These are phyloP conservation scores for Colletotrichum sp. DNA, from an alignment of 2,329 filamentous ascomycete species.

Conservation along the genomic window DNA sequence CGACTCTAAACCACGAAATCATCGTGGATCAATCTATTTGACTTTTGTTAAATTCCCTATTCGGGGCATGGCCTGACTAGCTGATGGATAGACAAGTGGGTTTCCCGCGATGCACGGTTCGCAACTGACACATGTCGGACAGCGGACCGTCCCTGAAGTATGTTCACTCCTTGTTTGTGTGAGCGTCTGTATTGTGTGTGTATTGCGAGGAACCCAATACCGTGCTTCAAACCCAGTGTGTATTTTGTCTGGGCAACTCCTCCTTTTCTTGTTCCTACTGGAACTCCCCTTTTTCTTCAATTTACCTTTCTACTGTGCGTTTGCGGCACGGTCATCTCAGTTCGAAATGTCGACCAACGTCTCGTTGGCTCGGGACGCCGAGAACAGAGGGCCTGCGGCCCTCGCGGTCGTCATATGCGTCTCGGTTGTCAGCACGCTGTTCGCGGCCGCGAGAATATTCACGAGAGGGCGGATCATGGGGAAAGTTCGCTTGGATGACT, in stretches of 20 bases:
- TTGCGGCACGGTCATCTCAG: neutral
- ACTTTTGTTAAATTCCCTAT: neutral
- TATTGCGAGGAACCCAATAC: neutral
- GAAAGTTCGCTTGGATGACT: conserved; percentile 39
- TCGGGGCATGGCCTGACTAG: neutral
- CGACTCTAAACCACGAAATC: neutral
- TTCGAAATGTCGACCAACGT: neutral
- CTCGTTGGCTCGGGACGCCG: neutral
- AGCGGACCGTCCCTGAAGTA: neutral
- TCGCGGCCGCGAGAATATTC: conserved; percentile 33
- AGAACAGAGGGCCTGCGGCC: conserved; percentile 34
- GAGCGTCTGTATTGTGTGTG: neutral
- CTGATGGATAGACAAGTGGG: neutral
- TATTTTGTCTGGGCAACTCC: neutral
- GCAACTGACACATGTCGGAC: neutral
- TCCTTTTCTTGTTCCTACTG: neutral
- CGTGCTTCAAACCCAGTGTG: neutral
- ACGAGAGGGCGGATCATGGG: conserved; percentile 31
- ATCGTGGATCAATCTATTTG: neutral
- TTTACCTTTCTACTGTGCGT: neutral
- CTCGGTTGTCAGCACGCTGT: conserved; percentile 29
- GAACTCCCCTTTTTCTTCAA: neutral
- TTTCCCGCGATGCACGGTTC: neutral
- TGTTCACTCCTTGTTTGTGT: neutral
- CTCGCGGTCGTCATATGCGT: conserved; percentile 32